A percentile compares a stretch with the other conserved stretches of the same genome.
phyloP scores from a whole-genome alignment of 192 early-diverging fungal genomes.

The Chytriomyces hyalinus region DNA sequence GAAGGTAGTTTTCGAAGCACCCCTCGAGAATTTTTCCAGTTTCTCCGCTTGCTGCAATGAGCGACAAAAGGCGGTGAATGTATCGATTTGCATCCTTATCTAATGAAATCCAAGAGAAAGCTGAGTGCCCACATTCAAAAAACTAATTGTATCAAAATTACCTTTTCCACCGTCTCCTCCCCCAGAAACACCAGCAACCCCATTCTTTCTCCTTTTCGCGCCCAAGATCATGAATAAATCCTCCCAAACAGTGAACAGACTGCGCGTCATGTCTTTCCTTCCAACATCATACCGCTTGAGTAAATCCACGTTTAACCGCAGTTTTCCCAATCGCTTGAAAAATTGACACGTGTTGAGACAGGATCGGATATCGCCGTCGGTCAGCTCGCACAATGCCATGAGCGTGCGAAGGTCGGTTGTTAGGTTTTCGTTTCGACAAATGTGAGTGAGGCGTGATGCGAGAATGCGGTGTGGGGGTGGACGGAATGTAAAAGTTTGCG shows the following conservation, averaged over 20 bases:
- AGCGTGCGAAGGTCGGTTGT: conserved; percentile 75
- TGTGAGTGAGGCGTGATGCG: conserved; percentile 75
- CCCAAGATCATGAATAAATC: conserved; percentile 67
- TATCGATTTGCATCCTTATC: conserved; percentile 52
- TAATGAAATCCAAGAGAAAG: neutral
- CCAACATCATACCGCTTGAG: conserved; percentile 57
- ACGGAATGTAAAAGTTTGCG: conserved; percentile 75
- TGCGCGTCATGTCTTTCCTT: conserved; percentile 79
- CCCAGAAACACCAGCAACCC: neutral
- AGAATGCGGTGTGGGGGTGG: conserved; percentile 65
- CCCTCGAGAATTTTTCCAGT: conserved; percentile 86
- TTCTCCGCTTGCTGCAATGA: conserved; percentile 75
- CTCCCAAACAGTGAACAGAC: conserved; percentile 82
- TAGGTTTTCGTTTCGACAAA: conserved; percentile 80
- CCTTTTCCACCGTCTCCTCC: conserved; percentile 24
- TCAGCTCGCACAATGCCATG: conserved; percentile 73
- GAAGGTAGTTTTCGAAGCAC: conserved; percentile 90
- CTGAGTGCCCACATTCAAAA: neutral
- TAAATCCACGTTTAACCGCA: conserved; percentile 41
- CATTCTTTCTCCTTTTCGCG: conserved; percentile 32
- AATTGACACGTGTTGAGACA: conserved; percentile 89
- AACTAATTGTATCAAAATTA: neutral
- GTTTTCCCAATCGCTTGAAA: conserved; percentile 28
- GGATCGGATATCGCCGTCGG: conserved; percentile 85
- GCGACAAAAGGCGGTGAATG: conserved; percentile 53